These are phyloP conservation scores for Keithomyces neogunnii DNA, from an alignment of 2,329 filamentous ascomycete genomes.

Conservation along the genomic window DNA sequence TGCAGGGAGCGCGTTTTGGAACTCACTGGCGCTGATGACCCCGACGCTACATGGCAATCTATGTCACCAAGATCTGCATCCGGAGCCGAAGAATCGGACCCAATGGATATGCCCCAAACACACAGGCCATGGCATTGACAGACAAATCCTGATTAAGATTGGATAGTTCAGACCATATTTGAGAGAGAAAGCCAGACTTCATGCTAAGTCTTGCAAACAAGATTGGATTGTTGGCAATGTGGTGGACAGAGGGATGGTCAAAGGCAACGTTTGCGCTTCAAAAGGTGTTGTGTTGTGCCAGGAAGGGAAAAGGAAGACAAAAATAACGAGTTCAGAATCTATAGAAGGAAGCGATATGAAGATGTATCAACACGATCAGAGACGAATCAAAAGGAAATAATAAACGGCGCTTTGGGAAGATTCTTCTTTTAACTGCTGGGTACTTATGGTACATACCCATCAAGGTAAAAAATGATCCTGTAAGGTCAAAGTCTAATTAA, in stretches of 20 bases:
- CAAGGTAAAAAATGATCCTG: not conserved
- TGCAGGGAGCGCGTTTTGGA: constrained; percentile 74
- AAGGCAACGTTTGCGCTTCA: not conserved
- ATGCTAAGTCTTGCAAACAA: not conserved
- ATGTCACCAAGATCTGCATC: constrained; percentile 37
- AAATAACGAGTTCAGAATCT: not conserved
- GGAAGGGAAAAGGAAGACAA: not conserved
- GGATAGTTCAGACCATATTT: not conserved
- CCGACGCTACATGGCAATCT: constrained; percentile 44
- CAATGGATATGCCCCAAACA: constrained; percentile 12
- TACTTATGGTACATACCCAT: not conserved
- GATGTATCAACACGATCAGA: not conserved
- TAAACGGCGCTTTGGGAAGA: not conserved
- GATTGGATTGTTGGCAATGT: not conserved
- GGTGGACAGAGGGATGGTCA: not conserved
- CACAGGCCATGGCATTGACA: constrained; percentile 12
- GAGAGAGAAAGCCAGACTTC: not conserved
- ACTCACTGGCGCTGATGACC: constrained; percentile 39
- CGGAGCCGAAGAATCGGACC: constrained; percentile 8
- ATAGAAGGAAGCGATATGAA: not conserved
- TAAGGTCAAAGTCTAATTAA: not conserved
- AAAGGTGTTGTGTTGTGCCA: not conserved
- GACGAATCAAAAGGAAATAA: not conserved
- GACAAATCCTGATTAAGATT: not conserved
- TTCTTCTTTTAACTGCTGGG: not conserved